phyloP scores from a whole-genome alignment of 2,329 filamentous ascomycete genomes.

The Botrytis squamosa region DNA sequence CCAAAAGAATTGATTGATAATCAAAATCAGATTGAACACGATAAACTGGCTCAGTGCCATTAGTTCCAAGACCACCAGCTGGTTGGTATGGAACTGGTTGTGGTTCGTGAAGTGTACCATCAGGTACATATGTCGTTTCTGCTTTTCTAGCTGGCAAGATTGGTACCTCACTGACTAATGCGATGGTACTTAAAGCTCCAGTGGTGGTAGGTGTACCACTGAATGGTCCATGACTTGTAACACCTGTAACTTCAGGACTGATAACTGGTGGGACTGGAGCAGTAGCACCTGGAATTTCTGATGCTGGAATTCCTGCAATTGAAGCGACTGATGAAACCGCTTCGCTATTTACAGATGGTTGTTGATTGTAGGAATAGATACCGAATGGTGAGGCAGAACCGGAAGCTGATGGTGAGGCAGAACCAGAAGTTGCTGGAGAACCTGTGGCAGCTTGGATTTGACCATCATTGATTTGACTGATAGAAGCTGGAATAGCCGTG shows the following conservation, averaged over 20 bases:
- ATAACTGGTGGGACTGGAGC: conserved; percentile 42
- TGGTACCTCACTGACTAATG: conserved; percentile 57
- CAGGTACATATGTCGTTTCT: conserved; percentile 67
- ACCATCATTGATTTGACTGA: not conserved
- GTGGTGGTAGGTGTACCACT: conserved; percentile 66
- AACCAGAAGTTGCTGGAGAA: not conserved
- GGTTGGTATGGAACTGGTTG: conserved; percentile 52
- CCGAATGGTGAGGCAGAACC: not conserved
- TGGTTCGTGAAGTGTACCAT: conserved; percentile 66
- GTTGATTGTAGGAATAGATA: conserved; percentile 32
- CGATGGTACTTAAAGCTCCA: conserved; percentile 61
- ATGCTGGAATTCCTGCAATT: conserved; percentile 31
- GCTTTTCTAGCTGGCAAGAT: conserved; percentile 58
- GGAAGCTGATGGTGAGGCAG: not conserved
- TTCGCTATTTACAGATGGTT: conserved; percentile 32
- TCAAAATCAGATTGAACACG: conserved; percentile 80
- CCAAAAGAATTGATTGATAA: conserved; percentile 70
- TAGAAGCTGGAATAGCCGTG: not conserved
- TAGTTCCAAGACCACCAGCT: conserved; percentile 66
- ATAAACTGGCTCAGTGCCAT: conserved; percentile 51
- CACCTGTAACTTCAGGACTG: conserved; percentile 52
- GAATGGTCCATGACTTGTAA: conserved; percentile 68
- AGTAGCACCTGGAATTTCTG: conserved; percentile 35
- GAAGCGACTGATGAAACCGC: conserved; percentile 32
- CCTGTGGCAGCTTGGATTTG: not conserved